Evolutionary conservation across 2,329 filamentous ascomycete genomes (phyloP), one percentile per base, ranked within the genome.

Genomic region (Aphanocladium album): DNA sequence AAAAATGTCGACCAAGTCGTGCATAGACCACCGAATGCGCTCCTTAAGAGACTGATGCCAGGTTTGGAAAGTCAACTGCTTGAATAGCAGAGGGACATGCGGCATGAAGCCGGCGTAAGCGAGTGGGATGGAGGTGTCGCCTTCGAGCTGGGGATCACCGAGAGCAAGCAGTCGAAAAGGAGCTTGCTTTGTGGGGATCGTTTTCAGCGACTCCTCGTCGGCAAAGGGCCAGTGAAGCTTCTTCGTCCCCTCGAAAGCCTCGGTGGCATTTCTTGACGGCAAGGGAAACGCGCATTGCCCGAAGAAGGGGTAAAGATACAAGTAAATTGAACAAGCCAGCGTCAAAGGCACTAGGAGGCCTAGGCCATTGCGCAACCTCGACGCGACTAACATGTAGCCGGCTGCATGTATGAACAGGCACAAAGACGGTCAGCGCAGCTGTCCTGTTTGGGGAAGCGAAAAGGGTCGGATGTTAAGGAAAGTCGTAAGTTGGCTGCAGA

Each of bases 141-240:
- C 93, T 76, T 98, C 93, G 58, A 98, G 84, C 73, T 98, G 93
- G 5, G 93, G 93, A 73, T 98, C 93, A 63, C 90, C 93, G 23
- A 98, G 84, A 1, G 92, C 87, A 16, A 98, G 87, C 3, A 98
- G 84, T 61, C 93, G 85, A 70, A 98, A 96, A 0, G 92, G 91
- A 3, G 91, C 90, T 67, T 67, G 67, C 55, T 68, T 70, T 19
- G 65, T 67, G 27, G 64, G 68, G 45, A 63, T 62, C 57, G n/a
- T 67, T 64, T 67, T 39, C 2, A 67, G 62, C 7, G 64, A 7
- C 7, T 67, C 47, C 25, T 64, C 60, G 62, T 65, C 65, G n/a
- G 65, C 66, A 41, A 67, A 73, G 2, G 75, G 74, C 71, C 74
- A 78, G 62, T 82, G 79, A 16, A 78, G 70, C 63, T 71, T 73